Evolutionary conservation across 1,284 basidiomycete genomes (phyloP).

Genomic region (Trichosporon faecale): DNA sequence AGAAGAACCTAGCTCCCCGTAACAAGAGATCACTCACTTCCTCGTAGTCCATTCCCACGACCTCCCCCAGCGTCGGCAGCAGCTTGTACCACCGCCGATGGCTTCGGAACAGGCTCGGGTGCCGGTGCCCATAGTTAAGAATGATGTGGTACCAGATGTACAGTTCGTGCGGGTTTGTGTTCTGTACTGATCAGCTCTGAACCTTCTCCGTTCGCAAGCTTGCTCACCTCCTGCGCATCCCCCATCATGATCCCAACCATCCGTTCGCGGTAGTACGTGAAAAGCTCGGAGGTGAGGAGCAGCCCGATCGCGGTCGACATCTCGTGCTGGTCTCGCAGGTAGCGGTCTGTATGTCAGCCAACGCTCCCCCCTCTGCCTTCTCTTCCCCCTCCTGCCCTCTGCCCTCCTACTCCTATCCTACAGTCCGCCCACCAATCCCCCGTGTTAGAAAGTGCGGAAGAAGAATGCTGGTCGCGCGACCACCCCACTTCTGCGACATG

Average conservation of each 20-base stretch:
- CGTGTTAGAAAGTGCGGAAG: no score
- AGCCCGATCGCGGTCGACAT: constrained; percentile 73
- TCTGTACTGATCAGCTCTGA: constrained; percentile 54
- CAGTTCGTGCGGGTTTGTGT: constrained; percentile 81
- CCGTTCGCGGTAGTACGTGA: constrained; percentile 78
- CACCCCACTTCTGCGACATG: neutral
- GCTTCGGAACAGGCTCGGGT: constrained; percentile 67
- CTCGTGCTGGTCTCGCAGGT: constrained; percentile 72
- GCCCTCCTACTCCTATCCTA: no score
- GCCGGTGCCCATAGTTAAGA: constrained; percentile 68
- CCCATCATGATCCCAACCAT: constrained; percentile 73
- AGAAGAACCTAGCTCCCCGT: no score
- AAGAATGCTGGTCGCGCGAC: constrained; percentile 4
- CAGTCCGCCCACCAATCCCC: no score
- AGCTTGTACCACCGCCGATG: constrained; percentile 77
- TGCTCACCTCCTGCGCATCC: constrained; percentile 65
- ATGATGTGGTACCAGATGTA: constrained; percentile 77
- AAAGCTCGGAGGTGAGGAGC: constrained; percentile 76
- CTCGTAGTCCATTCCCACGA: constrained; percentile 47
- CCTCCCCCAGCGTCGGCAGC: constrained; percentile 69
- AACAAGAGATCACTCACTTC: constrained; percentile 21
- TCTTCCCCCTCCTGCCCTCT: no score
- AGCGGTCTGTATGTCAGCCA: constrained; percentile 61
- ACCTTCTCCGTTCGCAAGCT: no score
- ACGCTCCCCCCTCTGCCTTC: neutral